Conservation (phyloP, 768 basidiomycete genomes). For the Macrolepiota albuminosa region DNA sequence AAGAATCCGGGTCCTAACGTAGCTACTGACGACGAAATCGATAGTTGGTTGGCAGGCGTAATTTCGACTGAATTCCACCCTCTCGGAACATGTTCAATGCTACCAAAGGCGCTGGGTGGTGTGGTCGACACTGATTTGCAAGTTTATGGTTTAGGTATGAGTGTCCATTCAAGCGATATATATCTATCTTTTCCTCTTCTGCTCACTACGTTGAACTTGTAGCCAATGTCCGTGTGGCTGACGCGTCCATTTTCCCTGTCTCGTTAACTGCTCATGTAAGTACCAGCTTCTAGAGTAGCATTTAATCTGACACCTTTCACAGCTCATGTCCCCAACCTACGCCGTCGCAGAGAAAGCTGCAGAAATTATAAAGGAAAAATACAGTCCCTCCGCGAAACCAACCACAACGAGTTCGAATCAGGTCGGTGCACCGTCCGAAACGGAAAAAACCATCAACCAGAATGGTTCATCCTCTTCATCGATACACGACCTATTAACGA, state of each 20-base stretch:
- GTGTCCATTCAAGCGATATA: background rate
- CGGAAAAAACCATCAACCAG: background rate
- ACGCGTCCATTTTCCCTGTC: constrained; percentile 22
- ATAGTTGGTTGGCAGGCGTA: constrained; percentile 40
- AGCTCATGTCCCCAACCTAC: constrained; percentile 9
- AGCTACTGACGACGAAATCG: constrained; percentile 50
- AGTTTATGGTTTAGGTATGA: constrained; percentile 46
- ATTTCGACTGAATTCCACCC: constrained; percentile 61
- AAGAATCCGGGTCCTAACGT: constrained; percentile 45
- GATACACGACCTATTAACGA: background rate
- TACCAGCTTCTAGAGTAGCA: background rate
- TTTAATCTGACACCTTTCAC: background rate
- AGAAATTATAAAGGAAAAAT: constrained; percentile 1
- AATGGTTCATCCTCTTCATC: background rate
- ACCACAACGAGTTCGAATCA: background rate
- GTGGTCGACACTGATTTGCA: constrained; percentile 52
- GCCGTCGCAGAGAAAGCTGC: constrained; percentile 11
- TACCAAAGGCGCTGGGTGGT: constrained; percentile 49
- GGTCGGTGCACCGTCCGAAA: background rate
- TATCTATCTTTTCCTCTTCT: background rate
- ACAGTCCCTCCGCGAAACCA: background rate
- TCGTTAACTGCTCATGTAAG: constrained; percentile 21
- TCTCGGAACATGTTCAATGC: constrained; percentile 51
- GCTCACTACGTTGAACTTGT: background rate
- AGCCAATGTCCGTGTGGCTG: constrained; percentile 41